phyloP scores from a whole-genome alignment of 2,329 filamentous ascomycete genomes.

The Ascochyta viciae-villosae region DNA sequence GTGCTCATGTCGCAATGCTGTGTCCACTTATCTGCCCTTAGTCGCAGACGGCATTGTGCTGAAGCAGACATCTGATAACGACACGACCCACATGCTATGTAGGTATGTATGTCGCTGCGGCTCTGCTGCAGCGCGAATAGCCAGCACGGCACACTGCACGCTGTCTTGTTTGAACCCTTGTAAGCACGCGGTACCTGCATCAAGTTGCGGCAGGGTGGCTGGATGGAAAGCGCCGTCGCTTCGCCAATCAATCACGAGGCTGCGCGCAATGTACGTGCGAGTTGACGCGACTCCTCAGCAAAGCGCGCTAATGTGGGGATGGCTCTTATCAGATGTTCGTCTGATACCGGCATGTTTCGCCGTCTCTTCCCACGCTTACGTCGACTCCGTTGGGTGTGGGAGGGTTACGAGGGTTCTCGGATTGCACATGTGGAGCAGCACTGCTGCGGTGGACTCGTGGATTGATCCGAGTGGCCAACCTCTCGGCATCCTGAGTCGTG shows the following conservation, averaged over 20 bases:
- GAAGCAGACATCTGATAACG: conserved; percentile 11
- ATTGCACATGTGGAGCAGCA: conserved; percentile 8
- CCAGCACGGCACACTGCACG: neutral
- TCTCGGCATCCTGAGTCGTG: conserved; percentile 10
- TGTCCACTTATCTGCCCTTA: conserved; percentile 19
- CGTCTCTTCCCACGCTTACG: conserved; percentile 6
- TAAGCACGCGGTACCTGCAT: conserved; percentile 14
- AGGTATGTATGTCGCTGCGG: neutral
- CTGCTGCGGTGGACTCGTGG: conserved; percentile 1
- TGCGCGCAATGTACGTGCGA: conserved; percentile 15
- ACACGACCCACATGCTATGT: conserved; percentile 3
- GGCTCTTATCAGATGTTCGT: conserved; percentile 6
- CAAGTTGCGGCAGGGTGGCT: neutral
- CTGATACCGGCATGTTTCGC: conserved; percentile 9
- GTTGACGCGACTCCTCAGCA: conserved; percentile 9
- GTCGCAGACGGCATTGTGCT: conserved; percentile 1
- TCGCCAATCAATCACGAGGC: conserved; percentile 15
- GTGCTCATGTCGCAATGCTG: conserved; percentile 13
- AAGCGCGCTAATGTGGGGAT: neutral
- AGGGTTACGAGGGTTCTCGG: neutral
- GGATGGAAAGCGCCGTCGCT: neutral
- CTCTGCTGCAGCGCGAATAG: conserved; percentile 9
- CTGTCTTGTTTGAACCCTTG: neutral
- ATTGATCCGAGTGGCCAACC: conserved; percentile 5
- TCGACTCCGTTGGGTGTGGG: neutral